Percentiles rank a stretch among this genome's conserved stretches.
These are phyloP conservation scores for Bimuria novae-zelandiae DNA, from an alignment of 2,329 filamentous ascomycete genomes.

Conservation along the genomic window DNA sequence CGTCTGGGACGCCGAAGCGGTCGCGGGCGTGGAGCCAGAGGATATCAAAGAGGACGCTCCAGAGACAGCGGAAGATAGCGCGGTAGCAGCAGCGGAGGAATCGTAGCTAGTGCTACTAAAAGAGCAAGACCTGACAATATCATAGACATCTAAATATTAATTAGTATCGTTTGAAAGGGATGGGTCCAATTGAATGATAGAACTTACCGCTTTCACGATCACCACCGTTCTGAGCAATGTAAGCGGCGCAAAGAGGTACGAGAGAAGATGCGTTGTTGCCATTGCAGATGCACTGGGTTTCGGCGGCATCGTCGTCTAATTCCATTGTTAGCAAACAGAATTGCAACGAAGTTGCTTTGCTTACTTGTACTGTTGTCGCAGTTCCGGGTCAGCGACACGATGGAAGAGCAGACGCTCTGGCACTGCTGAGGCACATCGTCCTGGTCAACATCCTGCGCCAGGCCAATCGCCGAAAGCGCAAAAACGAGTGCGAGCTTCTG, in stretches of 20 bases:
- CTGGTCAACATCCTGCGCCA: constrained; percentile 35
- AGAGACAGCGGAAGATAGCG: constrained; percentile 10
- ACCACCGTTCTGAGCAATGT: constrained; percentile 28
- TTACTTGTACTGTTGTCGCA: constrained; percentile 33
- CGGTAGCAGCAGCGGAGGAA: constrained; percentile 16
- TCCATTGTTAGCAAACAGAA: neutral
- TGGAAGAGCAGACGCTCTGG: constrained; percentile 30
- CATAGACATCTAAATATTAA: constrained; percentile 27
- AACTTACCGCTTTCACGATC: constrained; percentile 11
- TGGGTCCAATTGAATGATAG: neutral
- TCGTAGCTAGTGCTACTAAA: constrained; percentile 33
- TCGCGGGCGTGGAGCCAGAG: neutral
- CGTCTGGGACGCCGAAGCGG: neutral
- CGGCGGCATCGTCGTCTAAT: constrained; percentile 27
- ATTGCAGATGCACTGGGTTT: constrained; percentile 37
- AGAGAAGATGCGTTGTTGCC: constrained; percentile 27
- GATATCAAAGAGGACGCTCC: constrained; percentile 9
- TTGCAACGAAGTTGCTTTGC: neutral
- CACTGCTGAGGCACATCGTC: constrained; percentile 38
- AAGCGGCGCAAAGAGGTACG: constrained; percentile 37
- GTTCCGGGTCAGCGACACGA: constrained; percentile 26
- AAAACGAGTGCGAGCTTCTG: constrained; percentile 31
- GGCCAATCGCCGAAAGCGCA: constrained; percentile 23
- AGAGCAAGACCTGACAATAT: constrained; percentile 35
- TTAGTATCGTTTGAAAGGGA: neutral